Evolutionary conservation across 73 alveolate genomes (phyloP).

Genomic region (Tetrahymena malaccensis): DNA sequence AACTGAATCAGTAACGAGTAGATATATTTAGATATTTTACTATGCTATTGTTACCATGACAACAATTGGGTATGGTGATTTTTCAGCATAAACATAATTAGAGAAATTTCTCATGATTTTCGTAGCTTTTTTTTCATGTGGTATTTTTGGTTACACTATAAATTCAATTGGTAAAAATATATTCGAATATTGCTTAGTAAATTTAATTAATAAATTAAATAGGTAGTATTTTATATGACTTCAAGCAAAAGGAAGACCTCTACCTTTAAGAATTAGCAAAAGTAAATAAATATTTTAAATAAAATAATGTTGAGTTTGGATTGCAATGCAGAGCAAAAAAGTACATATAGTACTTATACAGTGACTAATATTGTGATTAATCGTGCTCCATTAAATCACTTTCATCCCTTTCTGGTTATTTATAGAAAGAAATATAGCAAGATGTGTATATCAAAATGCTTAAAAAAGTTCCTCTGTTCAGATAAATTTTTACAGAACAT

Average conservation of each 20-base stretch:
- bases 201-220: no score
- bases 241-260: not conserved
- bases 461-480: not conserved
- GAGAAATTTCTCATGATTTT: conserved; percentile 3
- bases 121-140: conserved; percentile 16
- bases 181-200: no score
- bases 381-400: not conserved
- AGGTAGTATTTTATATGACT: not conserved
- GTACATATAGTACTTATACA: no score
- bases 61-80: conserved; percentile 40
- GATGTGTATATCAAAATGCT: not conserved
- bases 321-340: not conserved
- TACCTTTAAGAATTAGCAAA: not conserved
- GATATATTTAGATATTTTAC: not conserved
- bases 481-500: not conserved
- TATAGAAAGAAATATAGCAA: not conserved
- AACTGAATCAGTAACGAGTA: not conserved
- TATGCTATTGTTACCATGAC: conserved; percentile 34
- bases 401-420: not conserved
- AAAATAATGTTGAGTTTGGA: not conserved
- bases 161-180: not conserved
- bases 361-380: not conserved
- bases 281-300: no score
- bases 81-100: not conserved
- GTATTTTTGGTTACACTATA: conserved; percentile 30